Evolutionary conservation across 495 filamentous ascomycete species (phyloP), one percentile per base, ranked within the genome.

Genomic region (Paragyromitra xinjiangensis): DNA sequence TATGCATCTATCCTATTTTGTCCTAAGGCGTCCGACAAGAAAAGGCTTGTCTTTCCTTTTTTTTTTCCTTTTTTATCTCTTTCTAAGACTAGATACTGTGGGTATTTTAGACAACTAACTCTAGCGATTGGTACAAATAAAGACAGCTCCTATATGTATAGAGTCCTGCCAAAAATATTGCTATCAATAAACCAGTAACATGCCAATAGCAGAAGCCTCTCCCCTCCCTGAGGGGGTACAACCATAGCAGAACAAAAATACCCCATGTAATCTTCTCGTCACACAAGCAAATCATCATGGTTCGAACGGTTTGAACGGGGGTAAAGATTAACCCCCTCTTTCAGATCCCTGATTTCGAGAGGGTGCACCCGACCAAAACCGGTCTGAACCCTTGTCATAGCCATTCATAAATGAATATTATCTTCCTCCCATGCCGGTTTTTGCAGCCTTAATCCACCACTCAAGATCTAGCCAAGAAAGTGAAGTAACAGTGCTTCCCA

Each of bases 1-100:
- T 64, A 44, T 64, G n/a, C 34, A 4, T 26, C 58, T 64, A 37
- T 58, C 37, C 39, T 62, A 14, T 61, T 61, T 62, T 61, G 40
- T 50, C 55, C 24, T 62, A 6, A n/a, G 37, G 61, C 39, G 16
- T n/a, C 55, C n/a, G 55, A 34, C 26, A 14, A 37, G 26, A 29
- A 14, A 45, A 24, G 6, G 62, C 40, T 64, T 64, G 48, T 64
- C 62, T 50, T 48, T 50, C 40, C 29, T 34, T 34, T 34, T 34
- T 34, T 34, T 34, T 34, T 34, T 34, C 29, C 29, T 34, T 34
- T 3, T 3, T 34, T 34, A 34, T 29, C 2, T 29, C 26, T 29
- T 29, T 29, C 26, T 29, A 29, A 29, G 26, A 29, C 26, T 3
- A 29, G 2, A 29, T 29, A 29, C 26, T 29, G 2, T 34, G 2